phyloP scores from a whole-genome alignment of 2,329 filamentous ascomycete species.

The Fusarium virguliforme region DNA sequence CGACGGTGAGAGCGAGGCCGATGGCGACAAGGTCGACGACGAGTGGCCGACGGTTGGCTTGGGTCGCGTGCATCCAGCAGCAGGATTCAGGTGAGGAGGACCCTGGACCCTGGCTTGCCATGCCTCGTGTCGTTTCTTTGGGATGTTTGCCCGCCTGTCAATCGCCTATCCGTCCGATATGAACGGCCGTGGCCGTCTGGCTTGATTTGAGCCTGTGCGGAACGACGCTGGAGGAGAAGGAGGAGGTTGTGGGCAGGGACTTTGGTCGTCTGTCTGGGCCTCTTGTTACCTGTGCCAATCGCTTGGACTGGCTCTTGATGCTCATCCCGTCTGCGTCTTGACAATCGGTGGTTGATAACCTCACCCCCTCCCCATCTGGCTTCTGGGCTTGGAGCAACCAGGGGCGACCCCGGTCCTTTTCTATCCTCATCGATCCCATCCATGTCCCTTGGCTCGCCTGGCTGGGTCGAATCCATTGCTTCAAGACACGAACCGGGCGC shows the following conservation, averaged over 20 bases:
- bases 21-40: slow-evolving; percentile 44
- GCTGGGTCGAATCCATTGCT: slow-evolving; percentile 51
- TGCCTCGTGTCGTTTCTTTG: slow-evolving; percentile 42
- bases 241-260: slow-evolving; percentile 22
- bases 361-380: slow-evolving; percentile 30
- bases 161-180: slow-evolving; percentile 26
- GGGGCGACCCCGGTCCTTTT: slow-evolving; percentile 36
- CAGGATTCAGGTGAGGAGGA: slow-evolving; percentile 52
- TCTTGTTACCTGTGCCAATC: slow-evolving; percentile 26
- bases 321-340: slow-evolving; percentile 24
- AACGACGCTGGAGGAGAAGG: background rate
- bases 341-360: slow-evolving; percentile 37
- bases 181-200: slow-evolving; percentile 14
- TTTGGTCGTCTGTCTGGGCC: slow-evolving; percentile 14
- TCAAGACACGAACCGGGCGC: slow-evolving; percentile 53
- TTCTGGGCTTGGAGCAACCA: slow-evolving; percentile 34
- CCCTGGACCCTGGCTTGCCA: slow-evolving; percentile 46
- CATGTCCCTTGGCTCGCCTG: slow-evolving; percentile 50
- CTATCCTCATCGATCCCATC: slow-evolving; percentile 47
- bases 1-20: slow-evolving; percentile 48
- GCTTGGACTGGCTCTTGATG: slow-evolving; percentile 23
- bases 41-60: slow-evolving; percentile 47
- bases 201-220: slow-evolving; percentile 12
- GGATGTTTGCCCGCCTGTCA: slow-evolving; percentile 38
- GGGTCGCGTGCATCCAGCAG: slow-evolving; percentile 51